A percentile compares a stretch with the other conserved stretches of the same genome.
phyloP scores from a whole-genome alignment of 2,329 filamentous ascomycete species.

The Paraphaeosphaeria sporulosa region DNA sequence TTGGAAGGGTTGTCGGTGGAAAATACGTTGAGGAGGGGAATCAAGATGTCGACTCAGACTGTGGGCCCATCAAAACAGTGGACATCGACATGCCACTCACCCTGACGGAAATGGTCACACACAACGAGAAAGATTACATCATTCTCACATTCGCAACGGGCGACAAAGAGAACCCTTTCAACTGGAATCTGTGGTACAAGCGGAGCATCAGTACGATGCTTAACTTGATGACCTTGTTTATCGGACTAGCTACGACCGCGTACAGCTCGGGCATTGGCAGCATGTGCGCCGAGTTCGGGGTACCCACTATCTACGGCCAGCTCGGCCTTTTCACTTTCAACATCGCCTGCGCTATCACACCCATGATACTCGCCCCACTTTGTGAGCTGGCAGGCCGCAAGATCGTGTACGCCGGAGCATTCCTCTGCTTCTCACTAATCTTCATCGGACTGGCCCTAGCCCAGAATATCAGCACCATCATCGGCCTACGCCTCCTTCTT shows the following conservation, averaged over 20 bases:
- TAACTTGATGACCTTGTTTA: constrained; percentile 38
- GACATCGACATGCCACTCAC: constrained; percentile 40
- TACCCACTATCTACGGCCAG: constrained; percentile 31
- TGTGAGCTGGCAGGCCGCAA: constrained; percentile 38
- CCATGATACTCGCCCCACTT: constrained; percentile 36
- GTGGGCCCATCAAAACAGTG: constrained; percentile 33
- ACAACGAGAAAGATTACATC: constrained; percentile 36
- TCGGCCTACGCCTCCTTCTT: constrained; percentile 35
- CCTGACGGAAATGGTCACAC: constrained; percentile 34
- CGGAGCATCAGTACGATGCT: constrained; percentile 37
- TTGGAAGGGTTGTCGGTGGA: constrained; percentile 34
- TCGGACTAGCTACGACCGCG: constrained; percentile 36
- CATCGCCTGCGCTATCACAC: constrained; percentile 35
- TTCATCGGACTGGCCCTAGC: constrained; percentile 38
- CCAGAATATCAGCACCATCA: constrained; percentile 33
- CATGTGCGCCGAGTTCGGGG: constrained; percentile 37
- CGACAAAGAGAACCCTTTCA: constrained; percentile 37
- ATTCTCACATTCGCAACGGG: constrained; percentile 35
- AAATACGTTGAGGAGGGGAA: constrained; percentile 30
- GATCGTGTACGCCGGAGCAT: constrained; percentile 33
- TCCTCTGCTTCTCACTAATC: constrained; percentile 36
- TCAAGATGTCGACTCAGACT: constrained; percentile 34
- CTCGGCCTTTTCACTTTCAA: constrained; percentile 39
- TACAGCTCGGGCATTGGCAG: constrained; percentile 37
- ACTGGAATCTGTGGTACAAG: constrained; percentile 41